A percentile compares a stretch with the other conserved stretches of the same genome.
These are phyloP conservation scores for Xerocomellus amylosporus DNA, from an alignment of 768 basidiomycete genomes.

Conservation along the genomic window DNA sequence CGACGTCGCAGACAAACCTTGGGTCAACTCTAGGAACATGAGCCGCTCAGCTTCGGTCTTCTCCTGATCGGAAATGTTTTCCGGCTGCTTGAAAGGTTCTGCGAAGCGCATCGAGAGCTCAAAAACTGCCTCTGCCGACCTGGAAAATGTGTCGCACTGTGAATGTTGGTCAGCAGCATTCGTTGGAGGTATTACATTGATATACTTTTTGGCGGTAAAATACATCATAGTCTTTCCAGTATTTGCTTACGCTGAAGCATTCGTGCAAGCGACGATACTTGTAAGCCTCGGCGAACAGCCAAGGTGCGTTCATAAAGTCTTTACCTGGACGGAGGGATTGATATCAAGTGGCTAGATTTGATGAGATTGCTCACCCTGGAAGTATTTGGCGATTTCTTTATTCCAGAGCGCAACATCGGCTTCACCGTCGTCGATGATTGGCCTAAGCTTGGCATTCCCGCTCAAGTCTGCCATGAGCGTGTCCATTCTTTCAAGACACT, in stretches of 20 bases:
- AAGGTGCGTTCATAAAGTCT: slow-evolving; percentile 94
- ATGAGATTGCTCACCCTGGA: slow-evolving; percentile 59
- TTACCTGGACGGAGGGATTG: slow-evolving; percentile 47
- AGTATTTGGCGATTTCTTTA: slow-evolving; percentile 93
- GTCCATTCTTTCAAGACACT: slow-evolving; percentile 88
- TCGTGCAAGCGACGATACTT: slow-evolving; percentile 90
- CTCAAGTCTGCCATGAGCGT: slow-evolving; percentile 85
- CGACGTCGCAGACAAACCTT: slow-evolving; percentile 49
- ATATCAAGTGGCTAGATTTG: neutral
- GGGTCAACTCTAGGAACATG: slow-evolving; percentile 91
- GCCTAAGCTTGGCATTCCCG: slow-evolving; percentile 77
- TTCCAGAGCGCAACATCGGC: slow-evolving; percentile 96
- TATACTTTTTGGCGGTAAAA: slow-evolving; percentile 91
- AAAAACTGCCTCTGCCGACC: slow-evolving; percentile 89
- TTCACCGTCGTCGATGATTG: slow-evolving; percentile 87
- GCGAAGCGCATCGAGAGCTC: slow-evolving; percentile 91
- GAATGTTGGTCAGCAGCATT: slow-evolving; percentile 6
- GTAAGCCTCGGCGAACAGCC: slow-evolving; percentile 95
- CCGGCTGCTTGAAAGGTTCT: slow-evolving; percentile 68
- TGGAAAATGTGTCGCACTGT: slow-evolving; percentile 92
- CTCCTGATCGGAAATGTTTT: slow-evolving; percentile 49
- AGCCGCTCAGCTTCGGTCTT: slow-evolving; percentile 69
- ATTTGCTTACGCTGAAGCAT: slow-evolving; percentile 88
- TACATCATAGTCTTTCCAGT: slow-evolving; percentile 89
- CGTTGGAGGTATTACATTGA: neutral